A percentile compares a stretch with the other conserved stretches of the same genome.
These are phyloP conservation scores for Botrytis tulipae DNA, from an alignment of 2,329 filamentous ascomycete species.

Conservation along the genomic window DNA sequence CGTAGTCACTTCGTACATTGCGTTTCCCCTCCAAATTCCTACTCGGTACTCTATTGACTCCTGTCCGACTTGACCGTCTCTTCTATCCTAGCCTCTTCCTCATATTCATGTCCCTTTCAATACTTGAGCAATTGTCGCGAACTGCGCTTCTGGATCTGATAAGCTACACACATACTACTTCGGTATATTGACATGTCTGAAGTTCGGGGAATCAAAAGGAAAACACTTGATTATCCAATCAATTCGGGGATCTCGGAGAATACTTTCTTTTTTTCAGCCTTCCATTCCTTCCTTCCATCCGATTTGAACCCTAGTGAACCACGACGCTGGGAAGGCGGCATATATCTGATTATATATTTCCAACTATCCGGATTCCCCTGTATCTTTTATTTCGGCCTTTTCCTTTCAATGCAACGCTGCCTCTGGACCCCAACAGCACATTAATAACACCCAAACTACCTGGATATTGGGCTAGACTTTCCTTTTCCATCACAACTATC, in stretches of 20 bases:
- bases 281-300: constrained; percentile 17
- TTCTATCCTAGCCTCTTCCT: background rate
- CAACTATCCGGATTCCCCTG: constrained; percentile 4
- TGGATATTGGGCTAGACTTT: background rate
- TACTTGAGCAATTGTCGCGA: background rate
- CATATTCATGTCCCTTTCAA: background rate
- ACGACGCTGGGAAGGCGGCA: constrained; percentile 17
- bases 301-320: constrained; percentile 18
- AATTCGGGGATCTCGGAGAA: constrained; percentile 16
- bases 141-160: background rate
- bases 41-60: background rate
- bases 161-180: background rate
- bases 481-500: background rate
- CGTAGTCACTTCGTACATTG: background rate
- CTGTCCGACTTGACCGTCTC: background rate
- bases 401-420: constrained; percentile 3
- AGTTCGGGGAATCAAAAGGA: background rate
- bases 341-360: background rate
- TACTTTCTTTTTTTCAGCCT: constrained; percentile 15
- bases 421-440: constrained; percentile 5
- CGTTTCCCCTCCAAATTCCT: background rate
- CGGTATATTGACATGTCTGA: background rate
- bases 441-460: background rate
- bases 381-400: constrained; percentile 14
- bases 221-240: constrained; percentile 7